Percentiles rank a stretch among this genome's conserved stretches.
Evolutionary conservation across 495 filamentous ascomycete genomes (phyloP).

Genomic region (Penicillium bialowiezense): DNA sequence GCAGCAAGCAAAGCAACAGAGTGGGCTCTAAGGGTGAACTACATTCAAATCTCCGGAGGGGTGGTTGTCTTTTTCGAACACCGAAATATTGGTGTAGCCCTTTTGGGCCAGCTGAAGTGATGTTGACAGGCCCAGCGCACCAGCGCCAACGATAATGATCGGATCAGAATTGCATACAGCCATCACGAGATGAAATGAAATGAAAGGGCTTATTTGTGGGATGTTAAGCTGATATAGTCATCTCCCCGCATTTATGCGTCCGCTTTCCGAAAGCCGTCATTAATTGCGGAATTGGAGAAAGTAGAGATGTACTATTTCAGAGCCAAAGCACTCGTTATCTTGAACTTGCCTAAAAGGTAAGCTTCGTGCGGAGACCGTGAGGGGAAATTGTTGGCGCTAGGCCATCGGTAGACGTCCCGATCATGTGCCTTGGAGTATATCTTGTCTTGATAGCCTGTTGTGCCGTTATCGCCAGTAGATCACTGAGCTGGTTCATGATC

Average conservation of each 20-base stretch:
- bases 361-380: constrained; percentile 4
- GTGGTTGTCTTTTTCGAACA: constrained; percentile 25
- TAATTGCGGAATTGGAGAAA: constrained; percentile 5
- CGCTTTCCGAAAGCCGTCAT: background rate
- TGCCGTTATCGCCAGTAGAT: no score
- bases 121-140: constrained; percentile 50
- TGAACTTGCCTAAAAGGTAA: background rate
- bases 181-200: constrained; percentile 8
- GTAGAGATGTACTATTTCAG: no score
- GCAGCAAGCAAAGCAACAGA: no score
- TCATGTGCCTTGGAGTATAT: background rate
- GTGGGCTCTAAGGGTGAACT: background rate
- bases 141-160: constrained; percentile 41
- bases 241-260: background rate
- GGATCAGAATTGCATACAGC: constrained; percentile 19
- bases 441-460: no score
- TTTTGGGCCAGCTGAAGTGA: constrained; percentile 45
- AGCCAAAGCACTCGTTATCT: no score
- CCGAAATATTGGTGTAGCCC: constrained; percentile 44
- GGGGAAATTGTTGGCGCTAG: background rate
- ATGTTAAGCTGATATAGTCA: background rate
- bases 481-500: no score
- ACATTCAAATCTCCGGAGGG: constrained; percentile 34
- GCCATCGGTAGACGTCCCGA: background rate
- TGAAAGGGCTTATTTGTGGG: background rate